Evolutionary conservation across 1,284 basidiomycete genomes (phyloP).

Genomic region (Thelephora terrestris): DNA sequence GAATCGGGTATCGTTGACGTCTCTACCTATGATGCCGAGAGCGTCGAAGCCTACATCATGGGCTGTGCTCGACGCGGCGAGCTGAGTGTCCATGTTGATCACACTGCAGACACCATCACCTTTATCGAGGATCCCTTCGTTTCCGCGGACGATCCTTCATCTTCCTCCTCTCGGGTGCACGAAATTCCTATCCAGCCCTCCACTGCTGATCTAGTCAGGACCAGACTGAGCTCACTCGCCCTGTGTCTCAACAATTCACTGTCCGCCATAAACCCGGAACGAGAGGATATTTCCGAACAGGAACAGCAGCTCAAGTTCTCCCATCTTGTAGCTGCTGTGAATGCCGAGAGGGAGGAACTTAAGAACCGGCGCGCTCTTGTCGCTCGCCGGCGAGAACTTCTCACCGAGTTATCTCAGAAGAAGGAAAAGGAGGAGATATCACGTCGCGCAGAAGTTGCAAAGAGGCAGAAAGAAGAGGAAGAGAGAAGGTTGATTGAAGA

Average conservation of each 20-base stretch:
- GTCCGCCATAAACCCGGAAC: constrained; percentile 35
- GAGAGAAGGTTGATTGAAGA: constrained; percentile 60
- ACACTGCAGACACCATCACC: constrained; percentile 76
- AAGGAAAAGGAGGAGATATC: constrained; percentile 89
- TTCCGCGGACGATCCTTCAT: constrained; percentile 36
- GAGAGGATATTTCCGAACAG: constrained; percentile 33
- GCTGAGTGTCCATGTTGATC: constrained; percentile 84
- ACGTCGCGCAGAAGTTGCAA: constrained; percentile 63
- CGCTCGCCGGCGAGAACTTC: constrained; percentile 79
- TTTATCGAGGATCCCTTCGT: constrained; percentile 76
- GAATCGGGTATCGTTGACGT: constrained; percentile 39
- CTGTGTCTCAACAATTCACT: constrained; percentile 66
- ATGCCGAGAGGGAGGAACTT: constrained; percentile 69
- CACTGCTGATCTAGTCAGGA: constrained; percentile 60
- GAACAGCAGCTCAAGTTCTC: constrained; percentile 43
- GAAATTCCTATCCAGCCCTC: constrained; percentile 57
- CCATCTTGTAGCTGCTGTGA: constrained; percentile 46
- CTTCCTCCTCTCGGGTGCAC: constrained; percentile 19
- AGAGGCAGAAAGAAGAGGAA: constrained; percentile 71
- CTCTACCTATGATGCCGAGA: constrained; percentile 53
- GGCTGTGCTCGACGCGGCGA: constrained; percentile 86
- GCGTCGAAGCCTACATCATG: constrained; percentile 90
- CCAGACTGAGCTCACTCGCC: constrained; percentile 71
- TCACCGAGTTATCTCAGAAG: constrained; percentile 77
- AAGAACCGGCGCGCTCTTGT: constrained; percentile 75